Evolutionary conservation across 345 rosid genomes (phyloP), one percentile per base, ranked within the genome.

Genomic region (Draba incana): DNA sequence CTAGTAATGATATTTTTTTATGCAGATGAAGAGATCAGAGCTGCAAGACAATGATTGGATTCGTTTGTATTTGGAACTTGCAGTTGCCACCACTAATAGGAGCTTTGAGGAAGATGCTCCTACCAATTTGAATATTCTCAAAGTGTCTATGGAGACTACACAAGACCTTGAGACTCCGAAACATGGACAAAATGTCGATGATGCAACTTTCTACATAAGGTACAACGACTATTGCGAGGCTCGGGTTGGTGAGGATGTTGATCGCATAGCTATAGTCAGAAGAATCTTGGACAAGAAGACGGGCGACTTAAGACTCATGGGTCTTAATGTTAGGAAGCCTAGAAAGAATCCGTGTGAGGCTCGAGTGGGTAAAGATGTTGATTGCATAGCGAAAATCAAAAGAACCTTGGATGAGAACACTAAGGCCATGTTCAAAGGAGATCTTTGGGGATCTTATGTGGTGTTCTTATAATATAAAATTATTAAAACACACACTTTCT

Each of bases 51-150:
- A 11, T 12, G 37, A 27, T 15, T 56, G 45, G 45, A 56, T 56
- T 56, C 61, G 14, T 10, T 5, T 56, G 1, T 56, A 37, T 56
- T 10, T 56, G 61, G 14, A 56, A 16, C 61, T 56, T 37, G 43
- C 30, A 15, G 14, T 56, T 33, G 59, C 59, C 59, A 31, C 39
- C 2, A 33, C 59, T 14, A 23, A 14, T 54, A 54, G 59, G 24
- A 2, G 9, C 0, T 35, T 2, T 1, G 6, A 35, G 39, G 0
- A 35, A 7, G 37, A 31, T 0, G 9, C 39, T 8, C 39, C 10
- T 10, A 35, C 39, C 39, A 7, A 35, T 4, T 54, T 55, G 25
- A 24, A 55, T 42, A 55, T 55, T 33, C 13, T 55, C 0, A 0
- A 33, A 6, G 25, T 55, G 25, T 41, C 59, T 2, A 4, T 55